These are phyloP conservation scores for Tripidium arundinaceum DNA, from an alignment of 202 grass and related monocot species.

Conservation along the genomic window DNA sequence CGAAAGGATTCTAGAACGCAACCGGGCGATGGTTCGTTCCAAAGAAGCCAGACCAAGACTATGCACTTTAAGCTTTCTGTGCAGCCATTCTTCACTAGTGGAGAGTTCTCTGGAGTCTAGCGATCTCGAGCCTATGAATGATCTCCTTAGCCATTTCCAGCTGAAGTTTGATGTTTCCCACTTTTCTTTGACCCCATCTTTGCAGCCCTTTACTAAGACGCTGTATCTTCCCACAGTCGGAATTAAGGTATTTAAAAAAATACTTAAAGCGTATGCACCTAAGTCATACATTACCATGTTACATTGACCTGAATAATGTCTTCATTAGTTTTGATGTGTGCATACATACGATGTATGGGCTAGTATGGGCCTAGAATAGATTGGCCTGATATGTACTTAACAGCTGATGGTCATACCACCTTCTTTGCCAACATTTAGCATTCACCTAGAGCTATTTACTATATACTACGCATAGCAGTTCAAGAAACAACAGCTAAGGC, in stretches of 20 bases:
- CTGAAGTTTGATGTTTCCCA: no score
- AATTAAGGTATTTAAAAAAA: neutral
- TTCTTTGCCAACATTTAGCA: conserved; percentile 2
- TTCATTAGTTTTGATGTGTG: neutral
- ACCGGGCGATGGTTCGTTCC: no score
- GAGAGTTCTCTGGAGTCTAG: no score
- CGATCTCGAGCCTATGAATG: no score
- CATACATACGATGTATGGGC: neutral
- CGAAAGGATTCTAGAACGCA: no score
- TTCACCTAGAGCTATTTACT: neutral
- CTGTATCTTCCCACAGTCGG: neutral
- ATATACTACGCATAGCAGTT: neutral
- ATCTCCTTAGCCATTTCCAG: no score
- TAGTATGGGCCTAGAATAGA: neutral
- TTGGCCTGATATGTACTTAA: neutral
- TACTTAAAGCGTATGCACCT: neutral
- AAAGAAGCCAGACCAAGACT: no score
- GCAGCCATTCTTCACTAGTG: no score
- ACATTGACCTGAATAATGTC: neutral
- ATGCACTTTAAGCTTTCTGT: no score
- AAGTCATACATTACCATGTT: neutral
- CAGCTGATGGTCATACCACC: neutral
- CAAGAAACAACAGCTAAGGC: neutral
- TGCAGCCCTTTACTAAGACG: no score
- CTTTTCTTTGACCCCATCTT: no score